phyloP scores from a whole-genome alignment of 176 grass and related monocot species.

The Zoysia japonica region DNA sequence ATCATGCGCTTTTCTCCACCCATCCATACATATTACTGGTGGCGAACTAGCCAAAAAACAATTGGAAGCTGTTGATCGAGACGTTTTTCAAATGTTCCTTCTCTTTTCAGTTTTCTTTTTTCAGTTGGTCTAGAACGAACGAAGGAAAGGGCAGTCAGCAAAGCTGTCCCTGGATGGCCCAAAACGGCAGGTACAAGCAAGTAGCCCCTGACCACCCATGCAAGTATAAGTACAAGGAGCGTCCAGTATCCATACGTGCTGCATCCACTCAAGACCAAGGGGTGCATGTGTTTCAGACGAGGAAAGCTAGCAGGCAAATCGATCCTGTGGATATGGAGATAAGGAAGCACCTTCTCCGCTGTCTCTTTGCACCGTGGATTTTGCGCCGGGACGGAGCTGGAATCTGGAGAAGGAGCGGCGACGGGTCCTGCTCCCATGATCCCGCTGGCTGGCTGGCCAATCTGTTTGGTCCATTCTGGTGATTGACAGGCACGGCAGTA shows the following conservation, averaged over 20 bases:
- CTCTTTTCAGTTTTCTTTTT: neutral
- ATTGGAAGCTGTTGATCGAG: neutral
- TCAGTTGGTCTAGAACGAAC: neutral
- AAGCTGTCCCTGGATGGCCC: neutral
- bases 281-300: too few species aligned
- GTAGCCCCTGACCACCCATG: neutral
- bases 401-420: neutral
- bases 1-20: neutral
- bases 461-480: conserved; percentile 3
- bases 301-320: neutral
- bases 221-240: neutral
- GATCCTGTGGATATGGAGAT: neutral
- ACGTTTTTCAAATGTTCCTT: neutral
- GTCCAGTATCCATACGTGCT: neutral
- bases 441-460: neutral
- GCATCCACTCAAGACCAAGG: neutral
- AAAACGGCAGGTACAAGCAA: neutral
- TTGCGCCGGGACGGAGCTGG: neutral
- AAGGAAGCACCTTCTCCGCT: neutral
- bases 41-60: neutral
- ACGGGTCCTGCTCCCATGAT: neutral
- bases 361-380: neutral
- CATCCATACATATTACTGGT: neutral
- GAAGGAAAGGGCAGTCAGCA: neutral
- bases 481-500: neutral